phyloP scores from a whole-genome alignment of 805 yeast species.

The Metschnikowia henanensis region DNA sequence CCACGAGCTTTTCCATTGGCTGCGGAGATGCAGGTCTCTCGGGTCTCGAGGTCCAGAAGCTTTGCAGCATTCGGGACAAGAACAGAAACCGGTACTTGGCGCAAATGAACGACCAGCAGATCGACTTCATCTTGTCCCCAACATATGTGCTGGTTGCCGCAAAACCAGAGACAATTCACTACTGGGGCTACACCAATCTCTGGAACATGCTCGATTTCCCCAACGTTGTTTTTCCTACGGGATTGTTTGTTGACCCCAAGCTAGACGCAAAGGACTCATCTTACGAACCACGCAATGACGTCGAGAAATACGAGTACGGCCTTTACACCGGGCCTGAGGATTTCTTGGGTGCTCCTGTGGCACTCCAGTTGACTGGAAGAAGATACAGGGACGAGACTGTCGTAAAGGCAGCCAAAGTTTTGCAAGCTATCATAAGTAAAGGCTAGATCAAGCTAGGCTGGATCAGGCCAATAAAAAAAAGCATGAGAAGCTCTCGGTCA shows the following conservation, averaged over 20 bases:
- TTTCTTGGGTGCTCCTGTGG: slow-evolving; percentile 18
- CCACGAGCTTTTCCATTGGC: slow-evolving; percentile 15
- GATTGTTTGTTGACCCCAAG: slow-evolving; percentile 16
- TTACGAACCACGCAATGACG: slow-evolving; percentile 17
- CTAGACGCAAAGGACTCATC: slow-evolving; percentile 17
- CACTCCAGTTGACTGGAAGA: slow-evolving; percentile 22
- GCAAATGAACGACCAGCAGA: slow-evolving; percentile 12
- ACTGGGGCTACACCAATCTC: slow-evolving; percentile 22
- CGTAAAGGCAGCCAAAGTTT: slow-evolving; percentile 20
- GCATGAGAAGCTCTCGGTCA: neutral
- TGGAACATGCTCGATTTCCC: slow-evolving; percentile 23
- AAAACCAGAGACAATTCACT: slow-evolving; percentile 18
- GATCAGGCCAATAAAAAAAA: too few relatives aligned
- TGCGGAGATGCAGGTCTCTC: slow-evolving; percentile 20
- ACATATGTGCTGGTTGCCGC: slow-evolving; percentile 20
- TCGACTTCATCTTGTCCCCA: slow-evolving; percentile 20
- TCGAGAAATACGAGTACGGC: slow-evolving; percentile 21
- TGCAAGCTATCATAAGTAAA: slow-evolving; percentile 14
- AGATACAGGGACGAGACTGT: slow-evolving; percentile 20
- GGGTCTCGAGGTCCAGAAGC: slow-evolving; percentile 16
- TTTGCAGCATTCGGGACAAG: slow-evolving; percentile 14
- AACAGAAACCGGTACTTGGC: slow-evolving; percentile 15
- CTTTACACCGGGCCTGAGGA: slow-evolving; percentile 21
- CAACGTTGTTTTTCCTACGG: slow-evolving; percentile 22
- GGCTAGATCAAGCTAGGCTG: too few relatives aligned